A percentile compares a stretch with the other conserved stretches of the same genome.
These are phyloP conservation scores for Spathaspora sp. DNA, from an alignment of 1,139 yeast genomes.

Conservation along the genomic window DNA sequence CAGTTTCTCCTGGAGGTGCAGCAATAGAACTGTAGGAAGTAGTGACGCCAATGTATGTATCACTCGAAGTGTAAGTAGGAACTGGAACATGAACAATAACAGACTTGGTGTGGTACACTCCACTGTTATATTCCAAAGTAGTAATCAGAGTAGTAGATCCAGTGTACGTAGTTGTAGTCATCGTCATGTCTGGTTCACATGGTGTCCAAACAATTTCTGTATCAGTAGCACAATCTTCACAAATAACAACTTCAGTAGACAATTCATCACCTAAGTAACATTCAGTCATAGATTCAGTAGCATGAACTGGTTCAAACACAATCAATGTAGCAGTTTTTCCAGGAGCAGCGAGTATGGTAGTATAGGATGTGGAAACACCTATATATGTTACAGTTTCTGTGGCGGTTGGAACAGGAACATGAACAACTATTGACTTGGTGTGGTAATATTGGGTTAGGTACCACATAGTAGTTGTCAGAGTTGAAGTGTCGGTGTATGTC, in stretches of 20 bases:
- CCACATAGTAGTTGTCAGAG: neutral
- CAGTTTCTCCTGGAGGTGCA: constrained; percentile 14
- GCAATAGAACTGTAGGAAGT: constrained; percentile 8
- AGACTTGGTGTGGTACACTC: neutral
- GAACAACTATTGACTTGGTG: constrained; percentile 14
- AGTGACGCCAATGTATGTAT: neutral
- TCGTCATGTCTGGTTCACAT: neutral
- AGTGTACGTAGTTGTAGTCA: neutral
- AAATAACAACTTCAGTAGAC: neutral
- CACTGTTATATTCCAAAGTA: neutral
- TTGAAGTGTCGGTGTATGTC: neutral
- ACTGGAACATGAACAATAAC: neutral
- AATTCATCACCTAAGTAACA: neutral
- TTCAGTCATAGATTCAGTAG: neutral
- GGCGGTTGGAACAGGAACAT: constrained; percentile 18
- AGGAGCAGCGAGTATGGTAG: constrained; percentile 8
- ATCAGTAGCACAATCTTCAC: no score
- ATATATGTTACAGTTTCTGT: constrained; percentile 18
- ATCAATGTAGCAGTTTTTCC: constrained; percentile 18
- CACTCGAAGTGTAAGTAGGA: neutral
- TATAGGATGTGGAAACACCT: constrained; percentile 8
- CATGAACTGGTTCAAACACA: constrained; percentile 13
- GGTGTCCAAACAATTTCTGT: no score
- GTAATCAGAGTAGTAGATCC: neutral
- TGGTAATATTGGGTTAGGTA: no score